Percentiles rank a stretch among this genome's conserved stretches.
These are phyloP conservation scores for Stylosanthes scabra DNA, from an alignment of 331 rosid genomes.

Conservation along the genomic window DNA sequence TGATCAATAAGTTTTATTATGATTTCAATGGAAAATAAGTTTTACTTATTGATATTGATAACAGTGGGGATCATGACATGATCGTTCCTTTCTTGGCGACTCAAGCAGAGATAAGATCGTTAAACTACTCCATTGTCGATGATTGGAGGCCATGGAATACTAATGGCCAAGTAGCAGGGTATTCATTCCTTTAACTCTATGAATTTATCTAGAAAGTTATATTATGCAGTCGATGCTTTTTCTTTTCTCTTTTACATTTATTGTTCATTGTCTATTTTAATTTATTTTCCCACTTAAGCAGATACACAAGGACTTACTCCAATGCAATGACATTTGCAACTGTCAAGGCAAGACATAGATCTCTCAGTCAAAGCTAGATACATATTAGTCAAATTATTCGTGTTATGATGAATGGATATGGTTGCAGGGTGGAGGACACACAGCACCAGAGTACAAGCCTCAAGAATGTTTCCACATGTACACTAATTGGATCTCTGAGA, in stretches of 20 bases:
- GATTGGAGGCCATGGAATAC: constrained; percentile 78
- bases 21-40: no score
- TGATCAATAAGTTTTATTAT: no score
- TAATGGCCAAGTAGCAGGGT: constrained; percentile 70
- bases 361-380: neutral
- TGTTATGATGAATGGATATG: neutral
- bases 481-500: constrained; percentile 51
- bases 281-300: neutral
- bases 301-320: constrained; percentile 12
- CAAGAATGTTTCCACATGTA: constrained; percentile 55
- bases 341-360: constrained; percentile 58
- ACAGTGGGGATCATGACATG: constrained; percentile 36
- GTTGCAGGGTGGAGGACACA: constrained; percentile 61
- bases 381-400: neutral
- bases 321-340: constrained; percentile 68
- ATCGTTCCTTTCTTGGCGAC: constrained; percentile 9
- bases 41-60: neutral
- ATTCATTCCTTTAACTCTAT: neutral
- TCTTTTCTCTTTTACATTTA: neutral
- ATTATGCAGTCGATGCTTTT: neutral
- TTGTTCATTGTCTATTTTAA: no score
- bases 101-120: constrained; percentile 37
- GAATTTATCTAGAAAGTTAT: no score
- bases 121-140: constrained; percentile 64
- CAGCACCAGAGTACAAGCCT: constrained; percentile 52